Evolutionary conservation across 257 asterid genomes (phyloP), one percentile per base, ranked within the genome.

Genomic region (Rubia yunnanensis): DNA sequence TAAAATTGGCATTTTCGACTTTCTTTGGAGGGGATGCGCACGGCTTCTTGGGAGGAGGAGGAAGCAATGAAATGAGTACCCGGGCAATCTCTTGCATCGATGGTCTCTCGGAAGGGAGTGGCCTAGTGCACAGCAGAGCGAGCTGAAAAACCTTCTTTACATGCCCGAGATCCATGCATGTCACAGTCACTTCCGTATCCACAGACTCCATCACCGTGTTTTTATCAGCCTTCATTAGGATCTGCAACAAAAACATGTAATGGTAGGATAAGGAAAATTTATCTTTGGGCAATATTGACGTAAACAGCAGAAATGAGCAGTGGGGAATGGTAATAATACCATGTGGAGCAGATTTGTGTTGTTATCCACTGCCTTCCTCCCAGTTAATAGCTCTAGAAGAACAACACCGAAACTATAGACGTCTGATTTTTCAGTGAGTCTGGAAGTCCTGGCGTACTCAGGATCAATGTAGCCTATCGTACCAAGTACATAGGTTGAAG

Each of bases 381-480:
- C 99, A 0, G 99, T 94, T 75, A 94, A 65, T 4, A 94, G 94
- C 89, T 94, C 99, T 3, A 94, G 80, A 63, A 94, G 95, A 60
- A 94, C 98, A 34, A 94, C 82, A 46, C 99, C 99, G 18, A 94
- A 94, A 82, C 99, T 90, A 52, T 94, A 94, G 10, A 94, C 98
- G 17, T 94, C 99, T 0, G 99, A 94, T 49, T 90, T 94, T 60
- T 86, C 99, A 8, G 95, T 94, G 5, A 94, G 73, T 76, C 98
- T 69, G 15, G 97, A 90, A 22, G 99, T 94, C 70, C 96, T 65
- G 1, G 99, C 99, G 64, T 94, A 94, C 73, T 86, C 99, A 0
- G 99, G 99, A 66, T 94, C 99, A 27, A 94, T 94, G 80, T 94
- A 94, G 56, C 99, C 99, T 60, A 94, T 90, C 5, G 99, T 94